phyloP scores from a whole-genome alignment of 2,329 filamentous ascomycete genomes.

The Ilyonectria sp. region DNA sequence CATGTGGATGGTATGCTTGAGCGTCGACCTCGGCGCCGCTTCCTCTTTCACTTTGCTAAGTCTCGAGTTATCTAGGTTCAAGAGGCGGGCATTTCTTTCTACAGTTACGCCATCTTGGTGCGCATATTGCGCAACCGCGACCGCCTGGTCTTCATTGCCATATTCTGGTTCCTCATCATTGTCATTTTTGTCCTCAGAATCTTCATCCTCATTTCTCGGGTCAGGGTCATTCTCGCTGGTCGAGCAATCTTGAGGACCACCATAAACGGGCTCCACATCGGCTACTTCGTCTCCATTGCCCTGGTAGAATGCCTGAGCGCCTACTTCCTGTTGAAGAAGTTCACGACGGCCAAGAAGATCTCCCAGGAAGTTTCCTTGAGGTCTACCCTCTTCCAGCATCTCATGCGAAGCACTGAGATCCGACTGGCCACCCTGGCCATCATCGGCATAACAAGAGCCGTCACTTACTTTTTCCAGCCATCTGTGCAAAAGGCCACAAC shows the following conservation, averaged over 20 bases:
- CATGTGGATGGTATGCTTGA: conserved; percentile 55
- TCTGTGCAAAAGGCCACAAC: conserved; percentile 54
- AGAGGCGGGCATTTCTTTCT: conserved; percentile 60
- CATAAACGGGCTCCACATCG: conserved; percentile 58
- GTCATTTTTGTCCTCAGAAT: conserved; percentile 65
- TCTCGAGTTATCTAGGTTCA: conserved; percentile 51
- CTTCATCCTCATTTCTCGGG: conserved; percentile 53
- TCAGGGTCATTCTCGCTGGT: conserved; percentile 48
- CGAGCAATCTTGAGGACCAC: conserved; percentile 41
- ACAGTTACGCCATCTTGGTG: conserved; percentile 67
- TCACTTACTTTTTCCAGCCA: conserved; percentile 58
- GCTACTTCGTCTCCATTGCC: conserved; percentile 58
- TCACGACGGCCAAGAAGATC: conserved; percentile 49
- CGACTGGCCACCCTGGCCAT: conserved; percentile 55
- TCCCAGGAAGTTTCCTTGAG: conserved; percentile 46
- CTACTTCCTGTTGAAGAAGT: conserved; percentile 56
- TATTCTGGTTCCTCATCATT: conserved; percentile 71
- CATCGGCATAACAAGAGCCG: conserved; percentile 55
- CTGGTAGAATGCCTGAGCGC: conserved; percentile 57
- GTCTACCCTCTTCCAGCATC: conserved; percentile 54
- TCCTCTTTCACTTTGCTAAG: background rate
- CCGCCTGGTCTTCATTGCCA: conserved; percentile 60
- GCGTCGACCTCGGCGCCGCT: background rate
- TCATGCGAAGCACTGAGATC: conserved; percentile 58
- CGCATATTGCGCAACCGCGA: conserved; percentile 62